Conservation (phyloP, 2,329 filamentous ascomycete species). For the Seiridium unicorne region DNA sequence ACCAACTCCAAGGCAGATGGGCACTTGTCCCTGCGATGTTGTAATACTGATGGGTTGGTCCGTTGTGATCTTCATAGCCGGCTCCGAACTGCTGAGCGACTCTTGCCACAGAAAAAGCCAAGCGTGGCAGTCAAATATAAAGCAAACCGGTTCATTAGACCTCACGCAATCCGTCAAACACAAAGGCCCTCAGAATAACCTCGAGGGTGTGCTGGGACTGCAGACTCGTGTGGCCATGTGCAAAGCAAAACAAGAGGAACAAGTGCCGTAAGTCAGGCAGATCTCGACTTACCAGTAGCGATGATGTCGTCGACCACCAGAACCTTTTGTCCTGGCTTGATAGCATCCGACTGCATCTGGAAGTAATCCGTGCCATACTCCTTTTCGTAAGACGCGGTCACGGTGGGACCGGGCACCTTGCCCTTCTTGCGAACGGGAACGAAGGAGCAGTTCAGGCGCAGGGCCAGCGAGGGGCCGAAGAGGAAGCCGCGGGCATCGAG, state of each 20-base stretch:
- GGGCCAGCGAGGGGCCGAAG: constrained; percentile 85
- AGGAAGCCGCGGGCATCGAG: constrained; percentile 94
- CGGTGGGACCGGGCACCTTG: constrained; percentile 88
- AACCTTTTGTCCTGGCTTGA: constrained; percentile 84
- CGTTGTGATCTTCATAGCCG: background rate
- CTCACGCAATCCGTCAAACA: no score
- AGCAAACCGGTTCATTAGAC: no score
- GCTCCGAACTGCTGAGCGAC: background rate
- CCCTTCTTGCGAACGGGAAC: constrained; percentile 93
- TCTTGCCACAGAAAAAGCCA: background rate
- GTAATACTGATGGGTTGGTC: background rate
- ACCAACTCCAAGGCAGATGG: background rate
- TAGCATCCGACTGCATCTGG: constrained; percentile 87
- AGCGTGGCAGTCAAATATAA: background rate
- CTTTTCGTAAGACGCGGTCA: constrained; percentile 86
- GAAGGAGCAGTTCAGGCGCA: constrained; percentile 80
- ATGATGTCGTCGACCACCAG: constrained; percentile 97
- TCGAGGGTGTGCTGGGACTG: background rate
- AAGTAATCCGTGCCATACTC: constrained; percentile 96
- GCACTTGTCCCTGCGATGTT: background rate
- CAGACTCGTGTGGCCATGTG: background rate
- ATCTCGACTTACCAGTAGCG: constrained; percentile 75
- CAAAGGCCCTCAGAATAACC: background rate
- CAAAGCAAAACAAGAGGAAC: constrained; percentile 1
- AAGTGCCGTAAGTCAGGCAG: constrained; percentile 5